Base-by-base conservation (phyloP, 345 rosid species). In the Draba incana region DNA sequence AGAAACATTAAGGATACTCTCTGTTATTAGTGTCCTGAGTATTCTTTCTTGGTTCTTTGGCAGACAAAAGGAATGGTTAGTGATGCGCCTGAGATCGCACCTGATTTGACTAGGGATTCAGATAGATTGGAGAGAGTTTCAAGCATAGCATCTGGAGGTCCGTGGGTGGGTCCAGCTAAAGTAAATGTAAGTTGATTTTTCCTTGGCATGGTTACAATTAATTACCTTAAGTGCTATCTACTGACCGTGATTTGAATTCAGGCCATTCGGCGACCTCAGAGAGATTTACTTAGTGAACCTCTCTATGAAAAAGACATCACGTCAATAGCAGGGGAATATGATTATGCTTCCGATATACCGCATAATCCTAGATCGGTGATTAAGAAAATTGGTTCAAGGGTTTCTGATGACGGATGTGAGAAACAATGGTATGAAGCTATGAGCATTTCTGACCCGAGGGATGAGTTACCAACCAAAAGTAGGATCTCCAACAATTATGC, bases 111-210 rank as follows among this genome's bases (percentile, higher is more conserved):
- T 48, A 51, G 76, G 68, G 79, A 70, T 35, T 57, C 71, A 35
- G 79, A 76, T 64, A 64, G 71, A 64, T 49, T 75, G 61, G 78
- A 68, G 43, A 75, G 74, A 75, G 82, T 84, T 80, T 79, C 84
- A 49, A 89, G 82, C 55, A 62, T 87, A 83, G 64, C 82, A 41
- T 63, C 82, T 59, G 84, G 85, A 59, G 84, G 79, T 66, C 46
- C 89, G 23, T 89, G 89, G 90, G 73, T 64, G 56, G 87, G 83
- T 80, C 78, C 86, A 76, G 33, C 83, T 65, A 89, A 86, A 84
- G 70, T 73, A 43, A 84, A 74, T 75, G 96, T 88, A 77, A 70
- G 85, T 71, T 28, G 59, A 74, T 8, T 50, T n/a, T 38, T 27
- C 39, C 77, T 49, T 49, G 58, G 50, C 3, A 45, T 14, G 56